A percentile compares a stretch with the other conserved stretches of the same genome.
phyloP scores from a whole-genome alignment of 73 alveolate species.

The Paramecium tetraurelia region DNA sequence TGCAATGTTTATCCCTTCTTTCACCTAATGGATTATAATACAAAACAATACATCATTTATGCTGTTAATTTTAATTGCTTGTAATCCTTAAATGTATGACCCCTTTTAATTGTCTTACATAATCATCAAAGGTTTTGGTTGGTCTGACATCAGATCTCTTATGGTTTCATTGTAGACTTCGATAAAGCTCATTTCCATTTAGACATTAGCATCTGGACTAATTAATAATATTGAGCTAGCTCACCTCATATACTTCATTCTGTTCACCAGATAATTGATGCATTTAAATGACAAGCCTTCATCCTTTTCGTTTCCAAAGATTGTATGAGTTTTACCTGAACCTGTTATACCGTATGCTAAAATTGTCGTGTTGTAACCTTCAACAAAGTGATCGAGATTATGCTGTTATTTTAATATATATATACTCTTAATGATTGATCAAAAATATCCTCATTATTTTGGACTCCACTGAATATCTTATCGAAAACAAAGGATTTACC shows the following conservation, averaged over 20 bases:
- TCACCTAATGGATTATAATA: background rate
- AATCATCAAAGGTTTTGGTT: constrained; percentile 71
- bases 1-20: background rate
- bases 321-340: constrained; percentile 70
- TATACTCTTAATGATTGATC: constrained; percentile 22
- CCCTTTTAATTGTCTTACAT: constrained; percentile 80
- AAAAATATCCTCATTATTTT: constrained; percentile 9
- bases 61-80: background rate
- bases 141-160: constrained; percentile 65
- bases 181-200: constrained; percentile 66
- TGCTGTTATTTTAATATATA: background rate
- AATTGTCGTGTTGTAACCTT: constrained; percentile 61
- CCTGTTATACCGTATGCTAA: constrained; percentile 70
- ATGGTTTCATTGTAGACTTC: constrained; percentile 72
- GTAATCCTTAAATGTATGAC: constrained; percentile 62
- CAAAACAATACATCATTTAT: background rate
- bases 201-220: constrained; percentile 26
- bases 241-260: background rate
- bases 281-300: constrained; percentile 38
- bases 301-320: constrained; percentile 71
- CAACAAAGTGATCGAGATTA: constrained; percentile 61
- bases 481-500: background rate
- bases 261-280: background rate
- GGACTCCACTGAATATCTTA: background rate
- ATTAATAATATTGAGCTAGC: background rate